These are phyloP conservation scores for Kwoniella shivajii DNA, from an alignment of 1,284 basidiomycete species.

Conservation along the genomic window DNA sequence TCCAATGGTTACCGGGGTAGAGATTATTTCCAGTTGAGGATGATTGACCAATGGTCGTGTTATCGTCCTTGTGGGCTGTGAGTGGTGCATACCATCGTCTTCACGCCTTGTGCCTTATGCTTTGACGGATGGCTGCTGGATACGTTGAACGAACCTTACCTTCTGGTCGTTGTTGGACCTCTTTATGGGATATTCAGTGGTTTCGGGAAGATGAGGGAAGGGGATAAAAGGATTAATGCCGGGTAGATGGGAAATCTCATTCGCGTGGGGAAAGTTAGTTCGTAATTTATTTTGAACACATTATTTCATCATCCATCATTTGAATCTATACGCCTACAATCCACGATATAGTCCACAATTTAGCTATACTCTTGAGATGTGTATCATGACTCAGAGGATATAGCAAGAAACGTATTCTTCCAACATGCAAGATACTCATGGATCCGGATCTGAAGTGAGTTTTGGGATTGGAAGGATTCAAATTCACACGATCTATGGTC, in stretches of 20 bases:
- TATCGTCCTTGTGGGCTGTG: background rate
- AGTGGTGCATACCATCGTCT: slow-evolving; percentile 20
- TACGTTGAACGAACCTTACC: too few species aligned
- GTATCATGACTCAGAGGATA: background rate
- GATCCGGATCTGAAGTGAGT: background rate
- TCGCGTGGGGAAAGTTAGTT: too few species aligned
- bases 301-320: background rate
- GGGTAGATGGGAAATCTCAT: too few species aligned
- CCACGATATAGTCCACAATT: too few species aligned
- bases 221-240: background rate
- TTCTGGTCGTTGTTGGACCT: too few species aligned
- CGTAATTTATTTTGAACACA: too few species aligned
- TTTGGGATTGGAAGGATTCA: too few species aligned
- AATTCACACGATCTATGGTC: too few species aligned
- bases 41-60: slow-evolving; percentile 6
- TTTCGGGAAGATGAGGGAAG: background rate
- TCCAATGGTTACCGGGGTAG: too few species aligned
- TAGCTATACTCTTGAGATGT: background rate
- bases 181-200: background rate
- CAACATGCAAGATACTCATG: slow-evolving; percentile 1
- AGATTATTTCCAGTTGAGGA: slow-evolving; percentile 22
- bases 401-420: too few species aligned
- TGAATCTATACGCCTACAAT: too few species aligned
- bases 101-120: background rate
- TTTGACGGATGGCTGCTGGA: background rate